Evolutionary conservation across 805 yeast species (phyloP), one percentile per base, ranked within the genome.

Genomic region (Cephaloascus fragrans): DNA sequence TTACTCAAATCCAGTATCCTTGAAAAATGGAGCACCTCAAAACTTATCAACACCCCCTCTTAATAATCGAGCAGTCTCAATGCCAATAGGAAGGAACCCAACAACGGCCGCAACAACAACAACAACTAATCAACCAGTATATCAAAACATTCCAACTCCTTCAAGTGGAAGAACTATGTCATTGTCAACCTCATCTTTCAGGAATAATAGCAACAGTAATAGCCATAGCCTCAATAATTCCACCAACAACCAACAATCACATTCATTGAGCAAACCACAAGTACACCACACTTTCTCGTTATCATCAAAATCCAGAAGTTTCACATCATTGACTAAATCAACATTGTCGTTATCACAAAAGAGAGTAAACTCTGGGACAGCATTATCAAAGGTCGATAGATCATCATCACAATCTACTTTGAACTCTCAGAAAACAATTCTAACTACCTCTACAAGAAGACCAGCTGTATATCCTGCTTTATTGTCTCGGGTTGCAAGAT

Each of bases 381-480:
- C 67, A 1, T 51, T 59, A 31, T 42, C 44, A 4, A 52, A 51
- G 36, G 33, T 51, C 16, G 68, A 64, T 36, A 44, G 69, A 17
- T 47, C 43, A n/a, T 54, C 53, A 4, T 55, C 64, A 4, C 44
- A 47, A 19, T 49, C 55, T 15, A 56, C 64, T 0, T 26, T 56
- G 10, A 39, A 47, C 19, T 56, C 69, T 3, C 61, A 66, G 19
- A 67, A 69, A 43, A 68, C 83, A 0, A 57, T 74, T 31, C 64
- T 72, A 12, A 61, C 77, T 1, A 61, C 79, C 2, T 50, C 71
- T 14, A 56, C 70, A 10, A 63, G 63, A 39, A 69, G 73, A 41
- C 94, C 96, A 4, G 64, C 72, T 16, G 89, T 88, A 2, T 88
- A 93, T 56, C 96, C 97, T 2, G 97, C 98, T 1, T 50, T 86